Percentiles rank a stretch among this genome's conserved stretches.
These are phyloP conservation scores for Apophysomyces sp. DNA, from an alignment of 371 early-diverging fungal genomes.

Conservation along the genomic window DNA sequence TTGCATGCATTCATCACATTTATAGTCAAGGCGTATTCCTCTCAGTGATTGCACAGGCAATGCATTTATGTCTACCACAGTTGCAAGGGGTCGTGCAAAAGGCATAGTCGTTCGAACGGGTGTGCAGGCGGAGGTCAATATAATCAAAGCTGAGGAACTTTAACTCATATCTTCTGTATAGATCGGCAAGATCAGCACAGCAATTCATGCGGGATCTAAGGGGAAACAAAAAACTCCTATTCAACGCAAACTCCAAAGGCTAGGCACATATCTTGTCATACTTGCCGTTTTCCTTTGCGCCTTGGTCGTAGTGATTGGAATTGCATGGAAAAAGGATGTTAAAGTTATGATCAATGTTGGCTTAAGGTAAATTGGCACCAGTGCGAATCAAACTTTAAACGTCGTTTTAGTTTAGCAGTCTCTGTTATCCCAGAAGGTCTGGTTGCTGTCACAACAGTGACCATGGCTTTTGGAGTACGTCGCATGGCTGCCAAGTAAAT, in stretches of 20 bases:
- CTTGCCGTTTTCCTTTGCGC: constrained; percentile 81
- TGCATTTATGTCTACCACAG: constrained; percentile 74
- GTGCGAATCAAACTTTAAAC: not conserved
- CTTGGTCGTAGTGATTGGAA: constrained; percentile 80
- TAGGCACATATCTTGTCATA: constrained; percentile 73
- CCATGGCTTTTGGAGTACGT: constrained; percentile 92
- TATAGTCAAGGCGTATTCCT: constrained; percentile 60
- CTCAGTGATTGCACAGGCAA: constrained; percentile 71
- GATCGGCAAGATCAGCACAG: constrained; percentile 90
- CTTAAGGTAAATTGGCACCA: too few species aligned
- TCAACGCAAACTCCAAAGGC: constrained; percentile 67
- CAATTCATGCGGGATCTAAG: constrained; percentile 73
- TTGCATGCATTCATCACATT: constrained; percentile 15
- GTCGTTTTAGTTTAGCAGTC: constrained; percentile 61
- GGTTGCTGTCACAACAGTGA: constrained; percentile 88
- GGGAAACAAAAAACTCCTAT: constrained; percentile 73
- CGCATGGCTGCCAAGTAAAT: constrained; percentile 85
- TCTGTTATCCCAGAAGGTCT: constrained; percentile 97
- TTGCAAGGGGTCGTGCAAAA: constrained; percentile 72
- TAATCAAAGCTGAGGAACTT: constrained; percentile 26
- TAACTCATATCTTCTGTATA: constrained; percentile 16
- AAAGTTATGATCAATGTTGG: constrained; percentile 45
- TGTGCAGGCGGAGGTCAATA: constrained; percentile 69
- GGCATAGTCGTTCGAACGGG: constrained; percentile 83
- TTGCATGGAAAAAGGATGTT: constrained; percentile 63